These are phyloP conservation scores for Elsinoe arachidis DNA, from an alignment of 2,329 filamentous ascomycete species.

Conservation along the genomic window DNA sequence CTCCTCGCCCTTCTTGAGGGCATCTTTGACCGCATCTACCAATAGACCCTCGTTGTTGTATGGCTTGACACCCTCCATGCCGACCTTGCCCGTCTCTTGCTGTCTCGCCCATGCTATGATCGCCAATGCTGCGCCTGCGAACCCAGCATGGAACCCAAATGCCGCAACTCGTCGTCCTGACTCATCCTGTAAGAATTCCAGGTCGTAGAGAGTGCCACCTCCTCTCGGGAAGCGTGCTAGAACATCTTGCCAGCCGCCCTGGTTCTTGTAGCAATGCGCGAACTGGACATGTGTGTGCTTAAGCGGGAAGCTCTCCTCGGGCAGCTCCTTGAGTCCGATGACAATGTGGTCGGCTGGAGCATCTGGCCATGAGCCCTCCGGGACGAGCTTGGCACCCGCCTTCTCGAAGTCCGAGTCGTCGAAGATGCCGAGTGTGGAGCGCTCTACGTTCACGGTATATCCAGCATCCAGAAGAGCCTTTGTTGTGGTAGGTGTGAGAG, in stretches of 20 bases:
- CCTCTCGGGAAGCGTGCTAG: constrained; percentile 72
- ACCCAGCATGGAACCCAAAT: constrained; percentile 65
- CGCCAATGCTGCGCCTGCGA: constrained; percentile 53
- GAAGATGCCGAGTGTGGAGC: constrained; percentile 32
- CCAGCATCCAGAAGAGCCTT: constrained; percentile 34
- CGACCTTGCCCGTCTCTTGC: constrained; percentile 57
- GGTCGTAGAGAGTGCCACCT: constrained; percentile 68
- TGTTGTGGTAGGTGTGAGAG: constrained; percentile 31
- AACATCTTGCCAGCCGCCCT: constrained; percentile 69
- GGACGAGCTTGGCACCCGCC: constrained; percentile 32
- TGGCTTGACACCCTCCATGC: constrained; percentile 56
- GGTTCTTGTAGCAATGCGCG: constrained; percentile 38
- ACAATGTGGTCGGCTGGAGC: constrained; percentile 33
- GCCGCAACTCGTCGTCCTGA: constrained; percentile 62
- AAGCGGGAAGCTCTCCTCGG: constrained; percentile 54
- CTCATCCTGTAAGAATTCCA: constrained; percentile 76
- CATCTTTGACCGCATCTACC: constrained; percentile 64
- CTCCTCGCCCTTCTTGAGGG: constrained; percentile 56
- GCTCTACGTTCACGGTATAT: constrained; percentile 34
- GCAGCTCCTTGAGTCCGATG: constrained; percentile 35
- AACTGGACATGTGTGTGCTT: constrained; percentile 51
- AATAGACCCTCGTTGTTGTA: constrained; percentile 69
- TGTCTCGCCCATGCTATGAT: constrained; percentile 79
- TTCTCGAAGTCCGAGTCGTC: constrained; percentile 33
- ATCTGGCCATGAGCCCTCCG: constrained; percentile 33